Conservation (phyloP, 1,139 yeast genomes). For the Hanseniaspora gamundiae region DNA sequence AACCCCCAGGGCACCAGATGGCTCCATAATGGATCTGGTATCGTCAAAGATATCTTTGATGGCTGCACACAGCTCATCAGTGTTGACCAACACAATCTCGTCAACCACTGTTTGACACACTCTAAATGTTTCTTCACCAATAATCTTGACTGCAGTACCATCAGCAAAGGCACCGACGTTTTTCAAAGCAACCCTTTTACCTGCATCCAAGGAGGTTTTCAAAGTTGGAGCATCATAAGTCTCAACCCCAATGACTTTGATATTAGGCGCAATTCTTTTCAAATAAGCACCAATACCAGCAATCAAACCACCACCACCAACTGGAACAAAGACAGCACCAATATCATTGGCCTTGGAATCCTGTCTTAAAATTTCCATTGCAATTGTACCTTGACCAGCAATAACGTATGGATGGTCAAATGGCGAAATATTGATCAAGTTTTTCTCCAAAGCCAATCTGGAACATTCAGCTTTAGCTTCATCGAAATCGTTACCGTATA, state of each 20-base stretch:
- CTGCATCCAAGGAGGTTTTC: slow-evolving; percentile 52
- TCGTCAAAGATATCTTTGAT: slow-evolving; percentile 94
- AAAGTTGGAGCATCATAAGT: slow-evolving; percentile 91
- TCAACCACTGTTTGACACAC: slow-evolving; percentile 70
- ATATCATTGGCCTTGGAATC: slow-evolving; percentile 49
- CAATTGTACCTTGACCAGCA: slow-evolving; percentile 99
- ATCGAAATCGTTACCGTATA: slow-evolving; percentile 89
- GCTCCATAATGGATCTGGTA: slow-evolving; percentile 88
- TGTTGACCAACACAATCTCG: slow-evolving; percentile 73
- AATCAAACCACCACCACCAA: slow-evolving; percentile 95
- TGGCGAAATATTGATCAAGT: slow-evolving; percentile 85
- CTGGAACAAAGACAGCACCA: slow-evolving; percentile 80
- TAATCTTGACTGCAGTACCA: slow-evolving; percentile 90
- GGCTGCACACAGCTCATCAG: slow-evolving; percentile 97
- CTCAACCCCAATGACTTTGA: slow-evolving; percentile 90
- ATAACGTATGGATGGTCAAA: slow-evolving; percentile 95
- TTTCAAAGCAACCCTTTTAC: slow-evolving; percentile 43
- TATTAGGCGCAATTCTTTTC: slow-evolving; percentile 95
- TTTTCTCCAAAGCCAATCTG: slow-evolving; percentile 53
- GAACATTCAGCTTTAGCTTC: slow-evolving; percentile 83
- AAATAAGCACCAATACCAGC: slow-evolving; percentile 85
- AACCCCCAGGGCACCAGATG: slow-evolving; percentile 91
- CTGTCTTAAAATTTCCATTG: slow-evolving; percentile 84
- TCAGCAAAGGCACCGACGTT: slow-evolving; percentile 98
- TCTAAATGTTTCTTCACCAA: slow-evolving; percentile 88